These are phyloP conservation scores for Physaria fendleri DNA, from an alignment of 345 rosid species.

Conservation along the genomic window DNA sequence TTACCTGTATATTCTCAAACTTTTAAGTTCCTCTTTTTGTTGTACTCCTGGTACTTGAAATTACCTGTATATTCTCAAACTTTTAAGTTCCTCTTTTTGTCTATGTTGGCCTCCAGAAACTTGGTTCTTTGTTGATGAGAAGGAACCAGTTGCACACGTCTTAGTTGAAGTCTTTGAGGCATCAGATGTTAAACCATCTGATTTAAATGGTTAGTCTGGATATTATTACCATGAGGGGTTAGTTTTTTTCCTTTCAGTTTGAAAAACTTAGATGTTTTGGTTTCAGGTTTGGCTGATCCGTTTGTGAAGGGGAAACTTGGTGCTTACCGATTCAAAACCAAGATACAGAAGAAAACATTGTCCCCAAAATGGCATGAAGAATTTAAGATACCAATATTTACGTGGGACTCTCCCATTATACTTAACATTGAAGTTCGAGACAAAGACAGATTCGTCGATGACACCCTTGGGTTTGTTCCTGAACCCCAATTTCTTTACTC, in stretches of 20 bases:
- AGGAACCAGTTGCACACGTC: constrained; percentile 61
- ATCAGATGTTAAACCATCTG: constrained; percentile 78
- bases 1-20: background rate
- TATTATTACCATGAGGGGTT: background rate
- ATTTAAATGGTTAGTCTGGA: constrained; percentile 58
- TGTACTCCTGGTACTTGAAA: no score
- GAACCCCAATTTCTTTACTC: background rate
- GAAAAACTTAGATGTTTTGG: constrained; percentile 2
- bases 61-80: background rate
- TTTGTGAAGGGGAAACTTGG: constrained; percentile 89
- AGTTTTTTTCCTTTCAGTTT: background rate
- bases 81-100: constrained; percentile 2
- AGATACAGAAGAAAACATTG: constrained; percentile 62
- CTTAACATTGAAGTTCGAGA: constrained; percentile 74
- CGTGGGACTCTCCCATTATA: constrained; percentile 67
- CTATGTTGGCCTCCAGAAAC: constrained; percentile 39
- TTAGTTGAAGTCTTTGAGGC: constrained; percentile 85
- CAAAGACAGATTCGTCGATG: constrained; percentile 80
- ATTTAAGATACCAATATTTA: constrained; percentile 65
- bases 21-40: constrained; percentile 2
- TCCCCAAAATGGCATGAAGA: constrained; percentile 89
- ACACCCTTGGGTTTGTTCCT: constrained; percentile 71
- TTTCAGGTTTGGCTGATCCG: constrained; percentile 91
- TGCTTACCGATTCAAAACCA: constrained; percentile 66
- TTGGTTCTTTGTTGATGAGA: constrained; percentile 87